These are phyloP conservation scores for Russula sp. DNA, from an alignment of 768 basidiomycete genomes.

Conservation along the genomic window DNA sequence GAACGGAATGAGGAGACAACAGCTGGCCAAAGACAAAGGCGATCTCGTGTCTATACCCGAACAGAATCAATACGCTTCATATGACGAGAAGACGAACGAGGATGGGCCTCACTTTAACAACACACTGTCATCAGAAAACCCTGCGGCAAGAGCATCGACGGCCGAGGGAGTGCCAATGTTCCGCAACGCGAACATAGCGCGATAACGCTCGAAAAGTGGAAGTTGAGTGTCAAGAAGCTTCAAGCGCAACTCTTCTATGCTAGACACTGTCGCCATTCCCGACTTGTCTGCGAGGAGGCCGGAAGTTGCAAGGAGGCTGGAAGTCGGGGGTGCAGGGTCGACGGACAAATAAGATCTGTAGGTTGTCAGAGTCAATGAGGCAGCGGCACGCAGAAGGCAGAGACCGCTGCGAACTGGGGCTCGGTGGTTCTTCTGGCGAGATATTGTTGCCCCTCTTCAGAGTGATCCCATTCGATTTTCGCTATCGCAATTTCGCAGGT, in stretches of 20 bases:
- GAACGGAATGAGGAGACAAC: conserved; percentile 83
- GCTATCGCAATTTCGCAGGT: conserved; percentile 97
- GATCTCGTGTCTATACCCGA: conserved; percentile 77
- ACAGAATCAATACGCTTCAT: conserved; percentile 1
- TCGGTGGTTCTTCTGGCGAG: conserved; percentile 36
- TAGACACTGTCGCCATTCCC: conserved; percentile 47
- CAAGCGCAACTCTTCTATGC: conserved; percentile 53
- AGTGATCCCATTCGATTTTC: conserved; percentile 91
- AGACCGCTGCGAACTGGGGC: conserved; percentile 40
- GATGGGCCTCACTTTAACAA: conserved; percentile 76
- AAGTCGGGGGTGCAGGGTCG: conserved; percentile 84
- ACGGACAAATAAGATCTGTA: conserved; percentile 73
- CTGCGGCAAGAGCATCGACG: conserved; percentile 86
- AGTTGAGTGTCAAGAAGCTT: conserved; percentile 63
- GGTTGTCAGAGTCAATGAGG: background rate
- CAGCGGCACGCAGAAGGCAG: background rate
- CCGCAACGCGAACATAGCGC: conserved; percentile 96
- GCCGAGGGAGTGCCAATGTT: conserved; percentile 86
- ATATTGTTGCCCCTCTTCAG: conserved; percentile 63
- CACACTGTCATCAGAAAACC: conserved; percentile 84
- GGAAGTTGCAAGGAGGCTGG: conserved; percentile 59
- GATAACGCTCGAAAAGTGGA: conserved; percentile 88
- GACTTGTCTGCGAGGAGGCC: conserved; percentile 54
- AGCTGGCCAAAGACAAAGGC: conserved; percentile 98
- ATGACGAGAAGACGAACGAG: background rate